Conservation (phyloP, 768 basidiomycete species). For the Pleurotus platypus region DNA sequence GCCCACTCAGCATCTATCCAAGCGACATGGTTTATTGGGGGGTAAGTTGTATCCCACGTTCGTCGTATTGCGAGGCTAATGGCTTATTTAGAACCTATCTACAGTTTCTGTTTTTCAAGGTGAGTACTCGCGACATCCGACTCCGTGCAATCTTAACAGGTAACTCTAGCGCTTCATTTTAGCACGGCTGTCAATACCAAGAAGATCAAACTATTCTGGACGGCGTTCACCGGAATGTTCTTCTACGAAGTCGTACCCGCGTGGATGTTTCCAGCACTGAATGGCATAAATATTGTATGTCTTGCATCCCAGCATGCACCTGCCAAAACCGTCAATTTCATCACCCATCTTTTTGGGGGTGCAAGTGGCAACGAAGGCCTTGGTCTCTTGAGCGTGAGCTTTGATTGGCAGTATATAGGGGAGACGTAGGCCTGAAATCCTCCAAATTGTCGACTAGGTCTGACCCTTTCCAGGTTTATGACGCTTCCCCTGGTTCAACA, state of each 20-base stretch:
- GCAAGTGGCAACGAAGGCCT: slow-evolving; percentile 64
- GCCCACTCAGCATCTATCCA: slow-evolving; percentile 56
- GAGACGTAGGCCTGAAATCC: slow-evolving; percentile 25
- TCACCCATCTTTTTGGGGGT: slow-evolving; percentile 67
- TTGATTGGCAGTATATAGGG: slow-evolving; percentile 68
- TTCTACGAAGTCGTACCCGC: slow-evolving; percentile 49
- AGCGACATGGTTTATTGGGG: slow-evolving; percentile 65
- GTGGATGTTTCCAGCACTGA: slow-evolving; percentile 61
- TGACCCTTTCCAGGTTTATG: slow-evolving; percentile 36
- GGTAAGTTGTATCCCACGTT: slow-evolving; percentile 24
- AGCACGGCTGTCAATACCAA: slow-evolving; percentile 39
- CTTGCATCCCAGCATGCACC: slow-evolving; percentile 49
- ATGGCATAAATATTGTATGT: slow-evolving; percentile 60
- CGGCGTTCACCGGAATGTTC: slow-evolving; percentile 48
- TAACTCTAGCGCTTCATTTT: slow-evolving; percentile 42
- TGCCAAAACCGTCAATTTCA: slow-evolving; percentile 37
- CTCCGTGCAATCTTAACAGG: background rate
- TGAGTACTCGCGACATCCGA: slow-evolving; percentile 13
- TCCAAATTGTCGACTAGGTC: background rate
- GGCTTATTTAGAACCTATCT: slow-evolving; percentile 41
- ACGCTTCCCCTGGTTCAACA: slow-evolving; percentile 53
- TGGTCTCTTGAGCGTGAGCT: slow-evolving; percentile 53
- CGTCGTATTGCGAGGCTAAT: background rate
- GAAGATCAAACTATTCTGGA: slow-evolving; percentile 51
- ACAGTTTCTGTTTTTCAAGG: slow-evolving; percentile 58